Evolutionary conservation across 2,329 filamentous ascomycete species (phyloP), one percentile per base, ranked within the genome.

Genomic region (Pseudogymnoascus sp.): DNA sequence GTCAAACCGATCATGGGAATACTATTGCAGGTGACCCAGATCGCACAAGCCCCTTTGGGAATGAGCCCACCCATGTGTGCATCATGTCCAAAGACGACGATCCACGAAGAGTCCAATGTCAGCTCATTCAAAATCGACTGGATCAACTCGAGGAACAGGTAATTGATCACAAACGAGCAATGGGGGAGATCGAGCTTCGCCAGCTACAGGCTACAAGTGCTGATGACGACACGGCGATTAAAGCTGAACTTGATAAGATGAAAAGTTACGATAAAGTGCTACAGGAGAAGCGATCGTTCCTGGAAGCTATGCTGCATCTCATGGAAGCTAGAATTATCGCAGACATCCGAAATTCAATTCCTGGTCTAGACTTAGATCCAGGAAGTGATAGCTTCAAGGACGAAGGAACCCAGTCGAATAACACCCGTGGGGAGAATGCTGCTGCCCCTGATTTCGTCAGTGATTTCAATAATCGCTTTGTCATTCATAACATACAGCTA

Each of bases 381-480:
- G 77, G 79, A 61, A 76, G 75, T 4, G 73, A 77, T 37, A 68
- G 47, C 8, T 61, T 64, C 14, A 79, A 80, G 5, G 73, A 77
- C 11, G 77, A 79, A 35, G 79, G 80, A n/a, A 84, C 86, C 60
- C 81, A 83, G 40, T 82, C 81, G 19, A 82, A 81, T 13, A 82
- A 81, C 13, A 61, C 24, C 78, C 88, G 62, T 7, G 16, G 13
- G 3, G 86, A 91, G 67, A 82, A 88, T 1, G 85, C 87, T 2
- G 84, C 88, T 0, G 84, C 87, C 3, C 85, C 89, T 14, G 92
- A 97, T 68, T 93, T 93, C 68, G 87, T 90, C 59, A 96, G 90
- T 74, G 93, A 97, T 73, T 99, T 97, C 80, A 95, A 96, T 74
- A 99, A 99, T 72, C 89, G 95, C 1, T 99, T 99, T 78, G 93